phyloP scores from a whole-genome alignment of 176 grass and related monocot genomes.

The Alloteropsis semialata region DNA sequence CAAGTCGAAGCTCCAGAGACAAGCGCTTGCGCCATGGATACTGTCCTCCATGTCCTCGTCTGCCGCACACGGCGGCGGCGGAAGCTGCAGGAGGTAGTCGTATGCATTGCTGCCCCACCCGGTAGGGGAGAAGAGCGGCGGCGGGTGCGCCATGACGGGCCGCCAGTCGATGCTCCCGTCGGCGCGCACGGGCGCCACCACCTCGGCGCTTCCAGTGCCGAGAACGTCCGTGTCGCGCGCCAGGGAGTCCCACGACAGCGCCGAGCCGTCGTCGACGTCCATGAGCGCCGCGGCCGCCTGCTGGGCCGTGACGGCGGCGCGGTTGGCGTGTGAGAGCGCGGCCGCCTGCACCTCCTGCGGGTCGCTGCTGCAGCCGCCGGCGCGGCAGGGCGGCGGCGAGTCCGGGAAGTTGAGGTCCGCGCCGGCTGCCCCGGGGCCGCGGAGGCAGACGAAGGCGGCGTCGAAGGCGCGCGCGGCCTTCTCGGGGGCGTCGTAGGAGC shows the following conservation, averaged over 20 bases:
- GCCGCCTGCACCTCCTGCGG: constrained; percentile 60
- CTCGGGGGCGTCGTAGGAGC: constrained; percentile 73
- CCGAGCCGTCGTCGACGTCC: background rate
- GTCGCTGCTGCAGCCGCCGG: constrained; percentile 33
- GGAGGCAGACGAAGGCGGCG: constrained; percentile 76
- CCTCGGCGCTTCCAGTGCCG: background rate
- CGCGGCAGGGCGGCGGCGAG: constrained; percentile 49
- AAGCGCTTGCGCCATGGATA: constrained; percentile 28
- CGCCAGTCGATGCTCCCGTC: constrained; percentile 53
- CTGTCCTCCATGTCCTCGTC: constrained; percentile 46
- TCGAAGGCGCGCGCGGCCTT: constrained; percentile 81
- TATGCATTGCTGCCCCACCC: constrained; percentile 42
- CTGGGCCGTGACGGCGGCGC: constrained; percentile 19
- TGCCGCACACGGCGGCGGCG: background rate
- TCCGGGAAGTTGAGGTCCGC: constrained; percentile 65
- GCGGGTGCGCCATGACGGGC: constrained; percentile 44
- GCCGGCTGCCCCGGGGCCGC: constrained; percentile 38
- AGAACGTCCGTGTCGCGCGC: background rate
- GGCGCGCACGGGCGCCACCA: constrained; percentile 24
- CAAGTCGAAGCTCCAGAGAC: constrained; percentile 47
- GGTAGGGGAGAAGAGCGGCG: constrained; percentile 46
- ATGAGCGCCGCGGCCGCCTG: constrained; percentile 26
- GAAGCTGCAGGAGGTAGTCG: constrained; percentile 45
- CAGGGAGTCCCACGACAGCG: background rate
- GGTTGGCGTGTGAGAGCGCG: constrained; percentile 67